These are phyloP conservation scores for Neopestalotiopsis sp. DNA, from an alignment of 2,329 filamentous ascomycete genomes.

Conservation along the genomic window DNA sequence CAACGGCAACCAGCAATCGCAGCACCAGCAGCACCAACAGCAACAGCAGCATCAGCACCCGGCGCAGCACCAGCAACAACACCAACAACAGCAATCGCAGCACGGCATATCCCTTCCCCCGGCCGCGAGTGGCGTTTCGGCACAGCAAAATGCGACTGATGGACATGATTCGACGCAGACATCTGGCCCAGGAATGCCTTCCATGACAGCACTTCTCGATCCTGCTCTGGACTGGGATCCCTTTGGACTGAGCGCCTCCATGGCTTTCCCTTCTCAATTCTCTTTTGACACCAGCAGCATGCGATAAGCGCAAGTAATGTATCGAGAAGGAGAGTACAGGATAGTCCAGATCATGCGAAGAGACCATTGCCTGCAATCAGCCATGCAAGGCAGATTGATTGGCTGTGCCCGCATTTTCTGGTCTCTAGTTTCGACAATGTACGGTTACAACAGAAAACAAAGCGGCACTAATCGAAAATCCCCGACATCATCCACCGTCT, in stretches of 20 bases:
- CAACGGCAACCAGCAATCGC: constrained; percentile 43
- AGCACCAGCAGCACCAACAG: constrained; percentile 2
- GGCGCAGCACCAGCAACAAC: constrained; percentile 14
- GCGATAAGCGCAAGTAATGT: constrained; percentile 34
- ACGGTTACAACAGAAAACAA: not conserved
- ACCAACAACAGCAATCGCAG: constrained; percentile 19
- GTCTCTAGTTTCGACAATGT: not conserved
- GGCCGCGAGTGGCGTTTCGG: constrained; percentile 43
- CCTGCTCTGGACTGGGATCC: constrained; percentile 91
- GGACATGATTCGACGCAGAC: constrained; percentile 35
- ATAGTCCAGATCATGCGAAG: not conserved
- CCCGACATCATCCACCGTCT: not conserved
- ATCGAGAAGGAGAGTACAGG: not conserved
- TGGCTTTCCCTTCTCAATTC: constrained; percentile 91
- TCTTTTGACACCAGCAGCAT: constrained; percentile 70
- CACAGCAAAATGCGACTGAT: constrained; percentile 41
- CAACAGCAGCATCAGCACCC: constrained; percentile 39
- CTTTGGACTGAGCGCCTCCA: constrained; percentile 90
- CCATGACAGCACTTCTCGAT: constrained; percentile 70
- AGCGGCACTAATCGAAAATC: not conserved
- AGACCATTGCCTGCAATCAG: not conserved
- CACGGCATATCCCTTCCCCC: constrained; percentile 42
- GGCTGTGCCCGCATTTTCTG: not conserved
- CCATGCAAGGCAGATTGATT: not conserved
- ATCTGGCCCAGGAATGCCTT: constrained; percentile 57